phyloP scores from a whole-genome alignment of 768 basidiomycete genomes.

The Amanita molliuscula region DNA sequence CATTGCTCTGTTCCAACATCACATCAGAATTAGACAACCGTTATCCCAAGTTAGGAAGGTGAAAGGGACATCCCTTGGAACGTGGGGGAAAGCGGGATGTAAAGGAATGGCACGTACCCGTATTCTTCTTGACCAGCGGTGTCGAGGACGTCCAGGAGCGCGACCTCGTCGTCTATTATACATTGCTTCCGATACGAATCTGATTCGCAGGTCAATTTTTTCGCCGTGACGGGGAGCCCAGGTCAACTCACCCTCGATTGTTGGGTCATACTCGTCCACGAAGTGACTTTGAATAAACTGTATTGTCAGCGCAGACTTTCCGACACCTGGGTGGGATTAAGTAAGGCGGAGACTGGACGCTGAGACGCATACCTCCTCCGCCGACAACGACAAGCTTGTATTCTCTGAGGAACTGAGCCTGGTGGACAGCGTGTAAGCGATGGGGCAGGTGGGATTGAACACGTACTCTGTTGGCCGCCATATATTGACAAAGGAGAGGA shows the following conservation, averaged over 20 bases:
- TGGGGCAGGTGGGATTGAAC: not conserved
- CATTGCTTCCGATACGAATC: constrained; percentile 98
- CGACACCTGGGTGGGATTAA: constrained; percentile 27
- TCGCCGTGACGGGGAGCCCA: not conserved
- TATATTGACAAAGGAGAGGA: constrained; percentile 13
- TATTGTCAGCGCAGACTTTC: constrained; percentile 87
- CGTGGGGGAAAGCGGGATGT: not conserved
- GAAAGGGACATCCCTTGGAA: not conserved
- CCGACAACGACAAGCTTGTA: constrained; percentile 99
- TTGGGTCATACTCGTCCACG: constrained; percentile 90
- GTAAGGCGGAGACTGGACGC: constrained; percentile 1
- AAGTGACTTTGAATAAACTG: constrained; percentile 97
- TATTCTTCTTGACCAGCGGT: constrained; percentile 99
- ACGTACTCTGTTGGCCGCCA: constrained; percentile 28
- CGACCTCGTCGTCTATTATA: constrained; percentile 98
- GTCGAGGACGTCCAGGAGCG: constrained; percentile 91
- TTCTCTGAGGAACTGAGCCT: constrained; percentile 89
- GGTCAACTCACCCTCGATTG: constrained; percentile 67
- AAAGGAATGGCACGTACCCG: constrained; percentile 44
- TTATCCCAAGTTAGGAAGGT: not conserved
- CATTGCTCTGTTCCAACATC: constrained; percentile 65
- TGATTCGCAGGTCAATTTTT: constrained; percentile 18
- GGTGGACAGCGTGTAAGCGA: constrained; percentile 10
- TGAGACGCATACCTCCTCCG: constrained; percentile 62
- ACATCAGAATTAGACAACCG: not conserved